These are phyloP conservation scores for Calonectria pauciramosa DNA, from an alignment of 2,329 filamentous ascomycete genomes.

Conservation along the genomic window DNA sequence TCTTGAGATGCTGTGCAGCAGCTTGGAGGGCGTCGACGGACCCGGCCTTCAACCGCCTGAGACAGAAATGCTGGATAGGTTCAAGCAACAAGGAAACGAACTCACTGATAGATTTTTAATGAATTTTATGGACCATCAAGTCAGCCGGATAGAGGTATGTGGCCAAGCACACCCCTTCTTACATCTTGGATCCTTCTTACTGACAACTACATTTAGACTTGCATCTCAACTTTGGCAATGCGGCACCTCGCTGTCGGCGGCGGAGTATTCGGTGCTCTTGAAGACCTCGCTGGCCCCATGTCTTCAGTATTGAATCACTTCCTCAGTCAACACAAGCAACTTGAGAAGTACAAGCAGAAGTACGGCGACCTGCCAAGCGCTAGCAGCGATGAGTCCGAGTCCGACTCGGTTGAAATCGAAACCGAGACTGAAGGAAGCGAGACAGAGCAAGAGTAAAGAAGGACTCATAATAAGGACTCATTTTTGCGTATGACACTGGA, in stretches of 20 bases:
- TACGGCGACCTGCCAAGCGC: slow-evolving; percentile 60
- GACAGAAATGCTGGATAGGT: slow-evolving; percentile 82
- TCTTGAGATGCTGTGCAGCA: slow-evolving; percentile 93
- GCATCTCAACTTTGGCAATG: slow-evolving; percentile 82
- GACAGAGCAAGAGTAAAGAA: slow-evolving; percentile 44
- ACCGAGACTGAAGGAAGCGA: slow-evolving; percentile 43
- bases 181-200: too few species aligned
- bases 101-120: slow-evolving; percentile 90
- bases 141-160: slow-evolving; percentile 93
- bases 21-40: slow-evolving; percentile 79
- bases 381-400: slow-evolving; percentile 39
- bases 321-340: slow-evolving; percentile 71
- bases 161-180: neutral
- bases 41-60: slow-evolving; percentile 82
- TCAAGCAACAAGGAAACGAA: slow-evolving; percentile 79
- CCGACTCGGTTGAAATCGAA: slow-evolving; percentile 36
- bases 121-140: slow-evolving; percentile 94
- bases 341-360: slow-evolving; percentile 70
- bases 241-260: slow-evolving; percentile 84
- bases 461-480: neutral
- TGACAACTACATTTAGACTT: slow-evolving; percentile 70
- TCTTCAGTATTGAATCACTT: slow-evolving; percentile 75
- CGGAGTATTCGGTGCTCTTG: slow-evolving; percentile 71
- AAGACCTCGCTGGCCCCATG: slow-evolving; percentile 85
- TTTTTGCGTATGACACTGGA: neutral